A percentile compares a stretch with the other conserved stretches of the same genome.
Evolutionary conservation across 257 asterid species (phyloP).

Genomic region (Lithospermum erythrorhizon): DNA sequence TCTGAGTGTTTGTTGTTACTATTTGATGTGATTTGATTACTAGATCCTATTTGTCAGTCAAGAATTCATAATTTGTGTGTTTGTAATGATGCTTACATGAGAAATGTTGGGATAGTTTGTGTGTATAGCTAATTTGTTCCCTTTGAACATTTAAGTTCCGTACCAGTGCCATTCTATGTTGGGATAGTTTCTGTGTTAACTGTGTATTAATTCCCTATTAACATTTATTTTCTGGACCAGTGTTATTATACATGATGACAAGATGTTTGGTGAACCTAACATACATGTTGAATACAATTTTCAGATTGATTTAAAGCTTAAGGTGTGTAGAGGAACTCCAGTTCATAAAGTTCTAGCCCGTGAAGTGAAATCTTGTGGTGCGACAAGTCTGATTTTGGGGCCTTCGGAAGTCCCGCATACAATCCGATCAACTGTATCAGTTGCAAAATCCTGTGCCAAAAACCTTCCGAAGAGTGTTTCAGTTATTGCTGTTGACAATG

Average conservation of each 20-base stretch:
- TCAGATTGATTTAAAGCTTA: slow-evolving; percentile 84
- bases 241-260: not conserved
- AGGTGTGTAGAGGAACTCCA: slow-evolving; percentile 73
- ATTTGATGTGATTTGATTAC: too few species aligned
- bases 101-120: too few species aligned
- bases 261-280: too few species aligned
- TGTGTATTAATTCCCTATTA: too few species aligned
- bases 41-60: too few species aligned
- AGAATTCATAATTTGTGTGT: too few species aligned
- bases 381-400: slow-evolving; percentile 58
- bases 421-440: slow-evolving; percentile 51
- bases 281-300: slow-evolving; percentile 1
- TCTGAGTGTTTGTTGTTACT: too few species aligned
- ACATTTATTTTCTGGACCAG: not conserved
- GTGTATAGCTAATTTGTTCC: too few species aligned
- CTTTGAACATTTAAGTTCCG: not conserved
- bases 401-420: slow-evolving; percentile 38
- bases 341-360: slow-evolving; percentile 46
- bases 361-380: slow-evolving; percentile 54
- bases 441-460: slow-evolving; percentile 76
- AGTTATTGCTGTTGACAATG: slow-evolving; percentile 59
- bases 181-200: too few species aligned
- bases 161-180: too few species aligned
- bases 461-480: slow-evolving; percentile 40
- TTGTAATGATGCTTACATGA: not conserved